phyloP scores from a whole-genome alignment of 768 basidiomycete species.

The Pleurotus citrinopileatus region DNA sequence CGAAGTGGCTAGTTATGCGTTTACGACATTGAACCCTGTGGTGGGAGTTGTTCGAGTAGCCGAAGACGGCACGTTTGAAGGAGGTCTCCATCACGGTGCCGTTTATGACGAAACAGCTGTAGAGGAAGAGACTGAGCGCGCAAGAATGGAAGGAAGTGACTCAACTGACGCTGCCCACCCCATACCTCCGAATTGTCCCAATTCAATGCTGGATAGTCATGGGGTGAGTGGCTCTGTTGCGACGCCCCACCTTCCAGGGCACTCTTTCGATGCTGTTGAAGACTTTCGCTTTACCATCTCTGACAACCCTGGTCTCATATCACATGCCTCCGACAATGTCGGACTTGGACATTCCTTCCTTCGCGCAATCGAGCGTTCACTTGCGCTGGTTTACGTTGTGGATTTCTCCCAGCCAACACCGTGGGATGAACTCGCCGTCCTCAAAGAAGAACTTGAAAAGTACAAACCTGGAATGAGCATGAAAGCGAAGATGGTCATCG shows the following conservation, averaged over 20 bases:
- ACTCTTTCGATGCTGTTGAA: slow-evolving; percentile 64
- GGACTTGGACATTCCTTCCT: slow-evolving; percentile 95
- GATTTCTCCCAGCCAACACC: slow-evolving; percentile 77
- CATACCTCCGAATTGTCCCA: not conserved
- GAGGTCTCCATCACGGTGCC: slow-evolving; percentile 42
- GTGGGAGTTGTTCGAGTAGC: slow-evolving; percentile 86
- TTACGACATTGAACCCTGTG: slow-evolving; percentile 94
- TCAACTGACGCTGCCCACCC: not conserved
- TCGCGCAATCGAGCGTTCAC: slow-evolving; percentile 88
- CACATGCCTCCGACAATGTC: slow-evolving; percentile 80
- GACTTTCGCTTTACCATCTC: slow-evolving; percentile 90
- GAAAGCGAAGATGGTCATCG: slow-evolving; percentile 78
- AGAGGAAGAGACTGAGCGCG: slow-evolving; percentile 46
- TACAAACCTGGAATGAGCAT: slow-evolving; percentile 76
- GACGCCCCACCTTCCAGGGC: slow-evolving; percentile 32
- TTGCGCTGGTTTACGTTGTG: slow-evolving; percentile 88
- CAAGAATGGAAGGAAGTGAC: slow-evolving; percentile 19
- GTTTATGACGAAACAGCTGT: slow-evolving; percentile 67
- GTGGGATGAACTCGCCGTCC: slow-evolving; percentile 69
- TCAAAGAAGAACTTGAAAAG: slow-evolving; percentile 81
- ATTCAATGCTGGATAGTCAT: slow-evolving; percentile 15
- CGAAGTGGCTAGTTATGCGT: slow-evolving; percentile 87
- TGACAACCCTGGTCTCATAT: slow-evolving; percentile 94
- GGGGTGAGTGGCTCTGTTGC: slow-evolving; percentile 9
- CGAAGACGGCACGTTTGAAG: slow-evolving; percentile 75